Evolutionary conservation across 2,329 filamentous ascomycete genomes (phyloP), one percentile per base, ranked within the genome.

Genomic region (Phaeosphaeriaceae sp.): DNA sequence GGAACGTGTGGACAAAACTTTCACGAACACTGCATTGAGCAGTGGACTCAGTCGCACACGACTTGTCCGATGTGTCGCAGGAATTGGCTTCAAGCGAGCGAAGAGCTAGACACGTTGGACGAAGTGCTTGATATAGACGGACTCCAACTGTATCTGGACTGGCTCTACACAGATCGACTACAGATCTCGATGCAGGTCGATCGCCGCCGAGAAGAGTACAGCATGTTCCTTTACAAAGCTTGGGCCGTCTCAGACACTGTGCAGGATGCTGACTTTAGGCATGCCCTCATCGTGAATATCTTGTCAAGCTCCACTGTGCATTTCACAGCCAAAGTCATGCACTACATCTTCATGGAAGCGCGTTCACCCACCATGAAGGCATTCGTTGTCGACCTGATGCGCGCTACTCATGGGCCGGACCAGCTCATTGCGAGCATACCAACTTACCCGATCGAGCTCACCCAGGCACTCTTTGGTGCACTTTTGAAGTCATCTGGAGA

Each of bases 1-100:
- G 23, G 26, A 1, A 21, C 22, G 9, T 67, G 62, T 44, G 61
- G 64, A 10, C 44, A 55, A 15, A 67, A 65, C 23, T 10, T 65
- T 4, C 64, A 67, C 32, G n/a, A 50, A 4, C 21, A 49, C 1
- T 67, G 64, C 44, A 51, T 59, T 0, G 17, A 52, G 5, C 11
- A 26, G 13, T 63, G 58, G 60, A 26, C 26, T 22, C 23, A 10
- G 11, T 5, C 21, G 13, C 24, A 2, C 2, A 15, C 23, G 10
- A 50, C n/a, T 26, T 66, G 61, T 44, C 61, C 59, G 1, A 49
- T 59, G 44, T 65, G 59, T 30, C 52, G 54, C 11, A 24, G 9
- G 8, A 2, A 17, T 5, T 60, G 54, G 56, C 28, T 13, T 5
- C 1, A 57, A 2, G 17, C 7, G 1, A 22, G 11, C 10, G 40